phyloP scores from a whole-genome alignment of 129 eudicot species.

The Kitagawia praeruptora region DNA sequence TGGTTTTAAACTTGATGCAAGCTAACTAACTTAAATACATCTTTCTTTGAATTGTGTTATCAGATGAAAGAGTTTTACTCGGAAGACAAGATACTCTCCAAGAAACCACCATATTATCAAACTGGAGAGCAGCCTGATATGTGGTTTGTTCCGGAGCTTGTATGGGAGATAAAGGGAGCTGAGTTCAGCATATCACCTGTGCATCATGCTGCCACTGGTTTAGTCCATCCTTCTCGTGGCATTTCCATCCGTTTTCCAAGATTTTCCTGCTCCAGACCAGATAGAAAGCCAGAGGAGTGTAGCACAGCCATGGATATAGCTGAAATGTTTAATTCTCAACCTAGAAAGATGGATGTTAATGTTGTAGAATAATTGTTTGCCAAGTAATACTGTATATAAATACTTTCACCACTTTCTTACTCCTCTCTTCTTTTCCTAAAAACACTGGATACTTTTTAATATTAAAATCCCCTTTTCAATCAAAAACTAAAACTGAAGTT shows the following conservation, averaged over 20 bases:
- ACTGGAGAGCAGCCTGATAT: constrained; percentile 77
- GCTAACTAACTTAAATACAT: constrained; percentile 1
- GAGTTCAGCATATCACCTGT: constrained; percentile 85
- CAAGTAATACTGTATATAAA: neutral
- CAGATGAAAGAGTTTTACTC: constrained; percentile 89
- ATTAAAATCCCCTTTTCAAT: too few relatives aligned
- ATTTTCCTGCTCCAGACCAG: constrained; percentile 45
- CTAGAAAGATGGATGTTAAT: constrained; percentile 73
- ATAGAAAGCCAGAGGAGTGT: constrained; percentile 78
- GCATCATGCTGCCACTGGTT: constrained; percentile 78
- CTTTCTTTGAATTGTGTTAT: constrained; percentile 1
- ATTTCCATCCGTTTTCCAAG: constrained; percentile 89
- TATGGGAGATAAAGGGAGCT: constrained; percentile 90
- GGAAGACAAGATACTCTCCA: constrained; percentile 51
- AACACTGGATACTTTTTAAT: too few relatives aligned
- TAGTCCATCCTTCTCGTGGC: constrained; percentile 84
- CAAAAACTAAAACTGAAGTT: too few relatives aligned
- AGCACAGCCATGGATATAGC: constrained; percentile 70
- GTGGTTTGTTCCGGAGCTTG: constrained; percentile 85
- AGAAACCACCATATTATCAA: constrained; percentile 72
- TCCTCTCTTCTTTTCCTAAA: neutral
- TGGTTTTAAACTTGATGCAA: neutral
- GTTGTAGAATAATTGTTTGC: constrained; percentile 19
- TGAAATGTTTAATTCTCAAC: constrained; percentile 76
- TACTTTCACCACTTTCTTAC: neutral